Base-by-base conservation (phyloP, 2,329 filamentous ascomycete species). In the Aspergillus arachidicola region DNA sequence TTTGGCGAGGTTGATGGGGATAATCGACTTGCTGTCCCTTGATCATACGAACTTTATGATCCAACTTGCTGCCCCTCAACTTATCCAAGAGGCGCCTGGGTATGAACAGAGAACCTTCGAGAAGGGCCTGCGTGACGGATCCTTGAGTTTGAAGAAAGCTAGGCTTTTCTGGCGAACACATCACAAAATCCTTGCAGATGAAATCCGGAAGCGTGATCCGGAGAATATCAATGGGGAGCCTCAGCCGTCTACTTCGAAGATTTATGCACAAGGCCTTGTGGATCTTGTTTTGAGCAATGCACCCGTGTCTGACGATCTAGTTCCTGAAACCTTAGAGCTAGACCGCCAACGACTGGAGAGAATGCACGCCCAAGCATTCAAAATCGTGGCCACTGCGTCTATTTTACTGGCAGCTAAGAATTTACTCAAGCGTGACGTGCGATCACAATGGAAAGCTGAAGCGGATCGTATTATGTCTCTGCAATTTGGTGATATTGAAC, bases 11-110 rank as follows among this genome's bases (percentile, higher is more conserved):
- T 77, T 90, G n/a, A 83, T 89, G 66, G 83, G 86, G 59, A 82
- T 87, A 57, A 87, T 89, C 58, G 87, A 90, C 66, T 78, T 87
- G 38, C 78, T 90, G 26, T 87, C 84, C 11, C 77, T 90, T 34
- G 87, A 90, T 70, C 87, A 89, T 69, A 86, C 86, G 7, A 90
- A 90, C 72, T 89, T 88, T 74, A 83, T 89, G 73, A 81, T 90
- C 57, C 85, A 85, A 75, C 81, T 86, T 41, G 85, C 85, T 10
- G 85, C 86, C 2, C 86, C 87, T 2, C 84, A 83, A 10, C 80
- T 90, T 45, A 85, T 89, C 63, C 83, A 86, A 66, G 86, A 88
- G 68, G 85, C 86, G 6, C 80, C 85, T 2, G 85, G 85, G 2
- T 89, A 90, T 72, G 87, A 90, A 69, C 81, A 86, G 64, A 81